Evolutionary conservation across 2,329 filamentous ascomycete genomes (phyloP), one percentile per base, ranked within the genome.

Genomic region (Fusarium domesticum): DNA sequence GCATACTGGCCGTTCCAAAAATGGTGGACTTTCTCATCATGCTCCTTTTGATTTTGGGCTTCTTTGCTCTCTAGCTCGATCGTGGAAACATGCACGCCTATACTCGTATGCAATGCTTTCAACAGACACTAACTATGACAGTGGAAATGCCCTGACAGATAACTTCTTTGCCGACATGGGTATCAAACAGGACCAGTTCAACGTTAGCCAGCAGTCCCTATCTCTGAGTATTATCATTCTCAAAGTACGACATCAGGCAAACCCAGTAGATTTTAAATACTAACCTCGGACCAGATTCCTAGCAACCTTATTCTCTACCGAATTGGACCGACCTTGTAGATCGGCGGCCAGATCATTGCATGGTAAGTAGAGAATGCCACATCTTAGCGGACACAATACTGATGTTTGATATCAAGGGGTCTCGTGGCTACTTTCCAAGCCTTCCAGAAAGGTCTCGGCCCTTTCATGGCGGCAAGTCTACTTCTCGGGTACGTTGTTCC

Each of bases 251-350:
- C 18, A 15, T 11, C 10, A 11, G 18, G 3, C 6, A 37, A 15
- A 23, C 11, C 7, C 32, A 33, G 16, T 6, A 17, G 1, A n/a
- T 20, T 1, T 10, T 18, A 5, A 19, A 8, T 6, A 3, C 14
- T 33, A 12, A 36, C 19, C n/a, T 20, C n/a, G n/a, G 12, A 10
- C 14, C 11, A 59, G 53, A 73, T 75, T 16, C 72, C 72, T 0
- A 72, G 70, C 17, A 75, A 76, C 51, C 65, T 75, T 8, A 62
- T 74, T n/a, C 54, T 75, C 12, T 71, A 74, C 43, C 62, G 66
- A 4, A 58, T 75, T 19, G 72, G 72, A 4, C 71, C 72, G 3
- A 65, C 64, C 5, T 59, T 66, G n/a, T 75, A 72, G 72, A 64
- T 75, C 5, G 39, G 48, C 1, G 30, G 35, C 14, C 48, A 51